Conservation (phyloP, 2,329 filamentous ascomycete genomes). For the Colletotrichum godetiae region DNA sequence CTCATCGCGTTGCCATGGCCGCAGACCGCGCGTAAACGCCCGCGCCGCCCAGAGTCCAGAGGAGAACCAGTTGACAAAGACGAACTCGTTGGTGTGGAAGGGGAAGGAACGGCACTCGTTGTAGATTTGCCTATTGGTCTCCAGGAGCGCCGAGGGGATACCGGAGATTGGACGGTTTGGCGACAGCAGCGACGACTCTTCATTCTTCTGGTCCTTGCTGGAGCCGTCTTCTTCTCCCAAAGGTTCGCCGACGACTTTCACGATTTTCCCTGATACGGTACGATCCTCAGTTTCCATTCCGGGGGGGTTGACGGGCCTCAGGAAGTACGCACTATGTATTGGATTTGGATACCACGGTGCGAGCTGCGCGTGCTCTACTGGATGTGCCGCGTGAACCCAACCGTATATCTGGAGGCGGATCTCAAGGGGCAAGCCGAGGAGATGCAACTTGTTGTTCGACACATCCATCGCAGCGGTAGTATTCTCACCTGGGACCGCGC, state of each 20-base stretch:
- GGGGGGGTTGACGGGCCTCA: constrained; percentile 37
- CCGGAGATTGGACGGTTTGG: constrained; percentile 50
- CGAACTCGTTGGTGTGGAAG: constrained; percentile 57
- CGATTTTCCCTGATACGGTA: background rate
- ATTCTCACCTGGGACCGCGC: background rate
- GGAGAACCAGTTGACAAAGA: constrained; percentile 58
- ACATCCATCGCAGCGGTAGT: background rate
- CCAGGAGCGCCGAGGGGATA: constrained; percentile 54
- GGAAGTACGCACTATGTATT: constrained; percentile 45
- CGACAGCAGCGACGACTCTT: constrained; percentile 40
- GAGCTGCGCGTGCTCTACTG: constrained; percentile 51
- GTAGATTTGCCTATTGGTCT: constrained; percentile 53
- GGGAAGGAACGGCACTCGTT: constrained; percentile 53
- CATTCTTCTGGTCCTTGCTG: background rate
- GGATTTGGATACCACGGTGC: constrained; percentile 53
- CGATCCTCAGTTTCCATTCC: background rate
- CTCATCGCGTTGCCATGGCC: constrained; percentile 54
- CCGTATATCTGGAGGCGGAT: constrained; percentile 59
- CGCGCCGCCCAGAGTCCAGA: constrained; percentile 56
- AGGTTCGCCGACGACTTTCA: background rate
- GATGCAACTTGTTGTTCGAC: constrained; percentile 23
- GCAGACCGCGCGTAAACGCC: constrained; percentile 47
- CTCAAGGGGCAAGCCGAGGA: constrained; percentile 55
- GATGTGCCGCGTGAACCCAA: constrained; percentile 52
- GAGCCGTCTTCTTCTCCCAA: background rate